Conservation (phyloP, 345 rosid genomes). For the Brassica juncea region DNA sequence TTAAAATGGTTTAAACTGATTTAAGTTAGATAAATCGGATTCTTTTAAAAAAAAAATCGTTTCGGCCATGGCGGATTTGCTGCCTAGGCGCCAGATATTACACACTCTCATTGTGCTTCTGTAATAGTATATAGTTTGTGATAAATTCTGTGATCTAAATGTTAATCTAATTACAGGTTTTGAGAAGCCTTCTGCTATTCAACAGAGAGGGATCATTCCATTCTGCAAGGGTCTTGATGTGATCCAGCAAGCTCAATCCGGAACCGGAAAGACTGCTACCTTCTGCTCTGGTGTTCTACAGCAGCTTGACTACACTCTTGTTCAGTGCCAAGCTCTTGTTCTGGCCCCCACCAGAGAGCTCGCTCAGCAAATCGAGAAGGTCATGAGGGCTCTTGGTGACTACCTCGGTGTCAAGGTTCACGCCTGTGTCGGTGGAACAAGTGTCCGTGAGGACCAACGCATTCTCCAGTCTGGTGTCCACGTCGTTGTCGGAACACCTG, state of each 20-base stretch:
- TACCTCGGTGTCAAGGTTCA: slow-evolving; percentile 91
- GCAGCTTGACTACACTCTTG: slow-evolving; percentile 69
- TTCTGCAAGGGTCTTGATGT: slow-evolving; percentile 94
- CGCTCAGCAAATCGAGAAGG: slow-evolving; percentile 95
- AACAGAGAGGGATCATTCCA: slow-evolving; percentile 91
- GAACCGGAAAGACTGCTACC: slow-evolving; percentile 95
- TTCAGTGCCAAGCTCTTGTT: slow-evolving; percentile 87
- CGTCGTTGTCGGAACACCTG: slow-evolving; percentile 97
- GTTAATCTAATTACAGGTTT: slow-evolving; percentile 44
- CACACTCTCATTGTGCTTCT: neutral
- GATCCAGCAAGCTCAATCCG: slow-evolving; percentile 95
- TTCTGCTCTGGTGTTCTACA: slow-evolving; percentile 91
- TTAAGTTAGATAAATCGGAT: no score
- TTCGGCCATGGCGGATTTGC: no score
- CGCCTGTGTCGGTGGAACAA: slow-evolving; percentile 96
- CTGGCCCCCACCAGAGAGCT: slow-evolving; percentile 93
- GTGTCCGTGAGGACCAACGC: slow-evolving; percentile 93
- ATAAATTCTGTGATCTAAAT: neutral
- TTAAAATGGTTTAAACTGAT: neutral
- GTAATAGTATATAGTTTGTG: neutral
- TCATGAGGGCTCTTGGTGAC: slow-evolving; percentile 94
- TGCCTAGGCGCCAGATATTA: no score
- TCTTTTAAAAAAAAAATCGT: no score
- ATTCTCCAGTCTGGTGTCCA: slow-evolving; percentile 92
- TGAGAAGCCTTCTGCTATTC: slow-evolving; percentile 98